Evolutionary conservation across 2,329 filamentous ascomycete genomes (phyloP).

Genomic region (Talaromyces funiculosus): DNA sequence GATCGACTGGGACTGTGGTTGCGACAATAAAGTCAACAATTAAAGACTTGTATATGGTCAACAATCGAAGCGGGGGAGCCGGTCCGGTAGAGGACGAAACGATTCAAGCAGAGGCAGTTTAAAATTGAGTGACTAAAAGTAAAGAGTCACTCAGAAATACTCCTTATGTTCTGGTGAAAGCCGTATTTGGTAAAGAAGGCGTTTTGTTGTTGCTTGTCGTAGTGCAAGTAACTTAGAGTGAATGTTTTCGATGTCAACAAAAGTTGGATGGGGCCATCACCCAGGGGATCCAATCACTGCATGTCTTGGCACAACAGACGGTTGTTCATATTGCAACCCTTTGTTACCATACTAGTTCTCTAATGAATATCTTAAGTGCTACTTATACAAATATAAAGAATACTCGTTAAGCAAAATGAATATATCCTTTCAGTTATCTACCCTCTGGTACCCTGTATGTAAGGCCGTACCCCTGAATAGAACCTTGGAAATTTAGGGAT

Average conservation of each 20-base stretch:
- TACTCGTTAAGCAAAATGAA: no score
- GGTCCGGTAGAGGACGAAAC: neutral
- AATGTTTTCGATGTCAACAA: conserved; percentile 14
- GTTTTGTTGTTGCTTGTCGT: neutral
- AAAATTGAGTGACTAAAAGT: neutral
- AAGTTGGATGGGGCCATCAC: conserved; percentile 7
- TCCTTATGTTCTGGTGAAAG: neutral
- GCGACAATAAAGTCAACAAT: neutral
- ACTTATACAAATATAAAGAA: no score
- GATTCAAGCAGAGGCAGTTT: neutral
- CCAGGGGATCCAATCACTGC: conserved; percentile 10
- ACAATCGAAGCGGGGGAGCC: conserved; percentile 8
- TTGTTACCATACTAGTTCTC: no score
- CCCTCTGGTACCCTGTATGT: no score
- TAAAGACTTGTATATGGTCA: neutral
- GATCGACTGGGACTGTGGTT: neutral
- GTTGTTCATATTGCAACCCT: no score
- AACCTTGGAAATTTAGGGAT: no score
- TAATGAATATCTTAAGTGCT: no score
- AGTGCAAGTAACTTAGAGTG: neutral
- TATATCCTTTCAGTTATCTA: no score
- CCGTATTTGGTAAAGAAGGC: neutral
- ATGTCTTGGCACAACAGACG: neutral
- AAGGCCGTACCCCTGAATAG: no score
- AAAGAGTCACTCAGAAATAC: neutral